phyloP scores from a whole-genome alignment of 2,329 filamentous ascomycete species.

The Metarhizium humberi region DNA sequence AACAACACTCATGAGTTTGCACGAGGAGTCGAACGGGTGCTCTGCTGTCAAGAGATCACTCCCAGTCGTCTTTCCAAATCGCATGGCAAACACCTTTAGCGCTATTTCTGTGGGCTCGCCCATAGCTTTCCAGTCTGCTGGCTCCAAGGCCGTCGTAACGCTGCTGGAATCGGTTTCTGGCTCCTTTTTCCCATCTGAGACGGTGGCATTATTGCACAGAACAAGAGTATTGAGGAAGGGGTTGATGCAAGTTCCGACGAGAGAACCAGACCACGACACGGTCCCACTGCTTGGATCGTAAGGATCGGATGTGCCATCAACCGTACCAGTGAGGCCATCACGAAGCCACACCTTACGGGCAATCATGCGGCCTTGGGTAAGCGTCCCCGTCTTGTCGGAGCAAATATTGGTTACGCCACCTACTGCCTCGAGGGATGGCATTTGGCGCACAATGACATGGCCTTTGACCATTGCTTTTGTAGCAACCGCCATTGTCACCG shows the following conservation, averaged over 20 bases:
- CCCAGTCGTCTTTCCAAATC: conserved; percentile 46
- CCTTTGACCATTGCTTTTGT: conserved; percentile 55
- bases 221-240: conserved; percentile 45
- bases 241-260: conserved; percentile 30
- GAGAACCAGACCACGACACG: conserved; percentile 33
- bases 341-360: conserved; percentile 53
- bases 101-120: conserved; percentile 68
- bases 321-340: conserved; percentile 39
- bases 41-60: conserved; percentile 46
- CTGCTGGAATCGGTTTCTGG: conserved; percentile 37
- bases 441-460: conserved; percentile 56
- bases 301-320: conserved; percentile 47
- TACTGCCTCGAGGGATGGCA: conserved; percentile 56
- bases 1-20: conserved; percentile 68
- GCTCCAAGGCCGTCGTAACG: conserved; percentile 33
- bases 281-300: conserved; percentile 51
- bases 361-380: conserved; percentile 59
- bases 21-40: conserved; percentile 63
- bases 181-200: conserved; percentile 39
- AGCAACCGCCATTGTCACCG: conserved; percentile 61
- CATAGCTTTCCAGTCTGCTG: conserved; percentile 45
- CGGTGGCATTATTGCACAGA: conserved; percentile 51
- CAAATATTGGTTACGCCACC: conserved; percentile 63
- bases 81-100: conserved; percentile 62
- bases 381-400: conserved; percentile 61